These are phyloP conservation scores for Chenopodium berlandieri DNA, from an alignment of 148 eudicot genomes.

Conservation along the genomic window DNA sequence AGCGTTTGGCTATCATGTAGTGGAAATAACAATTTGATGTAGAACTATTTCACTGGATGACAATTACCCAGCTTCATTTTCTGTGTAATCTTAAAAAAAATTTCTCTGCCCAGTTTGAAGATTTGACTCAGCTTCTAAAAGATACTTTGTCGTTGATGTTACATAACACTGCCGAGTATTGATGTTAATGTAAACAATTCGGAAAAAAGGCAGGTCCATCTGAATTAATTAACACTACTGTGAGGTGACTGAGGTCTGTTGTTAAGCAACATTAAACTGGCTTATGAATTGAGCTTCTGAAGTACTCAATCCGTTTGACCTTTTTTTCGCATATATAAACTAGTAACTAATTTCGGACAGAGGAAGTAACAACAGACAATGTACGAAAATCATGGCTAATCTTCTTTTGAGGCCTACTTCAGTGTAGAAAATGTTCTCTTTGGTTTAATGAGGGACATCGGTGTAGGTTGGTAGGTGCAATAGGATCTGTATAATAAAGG, in stretches of 20 bases:
- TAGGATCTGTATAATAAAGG: no score
- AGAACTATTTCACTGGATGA: conserved; percentile 3
- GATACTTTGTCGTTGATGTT: no score
- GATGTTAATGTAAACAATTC: background rate
- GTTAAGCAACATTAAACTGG: background rate
- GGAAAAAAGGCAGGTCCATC: background rate
- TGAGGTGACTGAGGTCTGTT: background rate
- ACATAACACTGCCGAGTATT: no score
- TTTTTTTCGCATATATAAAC: no score
- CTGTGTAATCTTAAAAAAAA: background rate
- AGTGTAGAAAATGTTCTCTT: background rate
- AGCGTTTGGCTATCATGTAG: conserved; percentile 10
- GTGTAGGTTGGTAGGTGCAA: no score
- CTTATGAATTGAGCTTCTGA: background rate
- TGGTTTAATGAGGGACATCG: background rate
- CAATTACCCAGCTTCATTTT: background rate
- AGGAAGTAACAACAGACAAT: no score
- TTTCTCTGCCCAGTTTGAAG: background rate
- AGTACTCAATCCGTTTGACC: no score
- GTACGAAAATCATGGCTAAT: background rate
- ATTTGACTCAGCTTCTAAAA: background rate
- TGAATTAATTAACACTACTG: background rate
- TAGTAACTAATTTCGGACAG: no score
- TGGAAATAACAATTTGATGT: conserved; percentile 6
- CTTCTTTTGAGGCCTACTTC: background rate